Base-by-base conservation (phyloP, 2,329 filamentous ascomycete species). In the Fusarium clavum region DNA sequence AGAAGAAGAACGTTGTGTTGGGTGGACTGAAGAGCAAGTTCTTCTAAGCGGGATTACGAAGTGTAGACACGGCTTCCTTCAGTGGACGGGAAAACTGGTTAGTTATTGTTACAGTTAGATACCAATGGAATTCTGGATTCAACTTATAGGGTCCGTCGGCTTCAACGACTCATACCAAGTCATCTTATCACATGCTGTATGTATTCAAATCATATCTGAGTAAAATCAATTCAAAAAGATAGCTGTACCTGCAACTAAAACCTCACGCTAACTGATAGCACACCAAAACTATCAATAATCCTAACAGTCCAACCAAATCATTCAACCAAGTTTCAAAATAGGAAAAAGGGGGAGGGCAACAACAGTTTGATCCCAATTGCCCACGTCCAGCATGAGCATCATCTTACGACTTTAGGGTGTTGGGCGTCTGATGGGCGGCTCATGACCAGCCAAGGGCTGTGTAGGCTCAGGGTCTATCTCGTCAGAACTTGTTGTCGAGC, bases 1-100 rank as follows among this genome's bases (percentile, higher is more conserved):
- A 98, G 83, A 98, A 98, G 87, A 88, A 90, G 78, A 94, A 93
- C 69, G 84, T 96, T 70, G 84, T 97, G 16, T 81, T 97, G 72
- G 93, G 94, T 2, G 84, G 87, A 64, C 81, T 91, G 20, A 90
- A 88, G 77, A 84, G 87, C 76, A 89, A 89, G 74, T 90, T 89
- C 51, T 80, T 81, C 57, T 81, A 73, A 57, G 8, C 8, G 14
- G 29, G 29, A 18, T 32, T 25, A 38, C 27, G n/a, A 54, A 56
- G 16, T 58, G 22, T 25, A 53, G 49, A 24, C 22, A 7, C 22
- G 30, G 13, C 8, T 30, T 67, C 27, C 30, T n/a, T 38, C 40
- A 24, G n/a, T 45, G 49, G 30, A 24, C 18, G 45, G 16, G 24
- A 29, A 58, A 57, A 38, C 10, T 25, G 49, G 53, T 30, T 12